Conservation (phyloP, 2,329 filamentous ascomycete genomes). For the Xylaria sp. region DNA sequence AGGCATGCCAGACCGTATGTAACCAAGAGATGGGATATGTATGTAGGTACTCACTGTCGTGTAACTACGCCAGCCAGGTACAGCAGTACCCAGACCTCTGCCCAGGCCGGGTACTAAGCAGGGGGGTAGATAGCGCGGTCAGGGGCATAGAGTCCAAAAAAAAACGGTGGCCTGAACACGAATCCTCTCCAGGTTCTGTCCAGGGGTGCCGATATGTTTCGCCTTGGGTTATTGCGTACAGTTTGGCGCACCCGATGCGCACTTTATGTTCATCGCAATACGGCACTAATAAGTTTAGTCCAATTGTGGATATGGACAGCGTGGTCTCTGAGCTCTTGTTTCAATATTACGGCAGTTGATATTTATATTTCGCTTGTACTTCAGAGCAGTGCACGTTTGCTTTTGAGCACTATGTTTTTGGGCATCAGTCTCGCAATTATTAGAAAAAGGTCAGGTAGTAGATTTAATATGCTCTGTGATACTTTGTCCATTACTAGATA, state of each 20-base stretch:
- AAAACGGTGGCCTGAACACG: constrained; percentile 23
- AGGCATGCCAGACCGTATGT: constrained; percentile 2
- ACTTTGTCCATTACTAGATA: background rate
- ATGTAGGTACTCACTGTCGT: constrained; percentile 6
- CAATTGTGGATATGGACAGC: constrained; percentile 22
- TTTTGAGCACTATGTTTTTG: background rate
- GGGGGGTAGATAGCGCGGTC: constrained; percentile 10
- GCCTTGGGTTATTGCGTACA: constrained; percentile 14
- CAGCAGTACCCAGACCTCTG: background rate
- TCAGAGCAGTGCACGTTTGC: background rate
- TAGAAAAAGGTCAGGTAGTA: background rate
- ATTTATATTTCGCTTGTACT: background rate
- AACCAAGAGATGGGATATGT: constrained; percentile 9
- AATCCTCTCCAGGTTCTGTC: constrained; percentile 12
- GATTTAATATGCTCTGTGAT: background rate
- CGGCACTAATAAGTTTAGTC: constrained; percentile 14
- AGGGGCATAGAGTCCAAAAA: constrained; percentile 23
- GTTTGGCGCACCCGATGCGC: constrained; percentile 14
- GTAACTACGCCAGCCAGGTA: constrained; percentile 8
- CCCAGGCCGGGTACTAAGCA: background rate
- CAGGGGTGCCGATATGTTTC: constrained; percentile 25
- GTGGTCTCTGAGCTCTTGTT: constrained; percentile 12
- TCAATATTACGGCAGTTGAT: background rate
- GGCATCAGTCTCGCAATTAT: background rate
- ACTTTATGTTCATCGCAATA: constrained; percentile 30